phyloP scores from a whole-genome alignment of 352 stramenopile species.

The Pythium chondricola region DNA sequence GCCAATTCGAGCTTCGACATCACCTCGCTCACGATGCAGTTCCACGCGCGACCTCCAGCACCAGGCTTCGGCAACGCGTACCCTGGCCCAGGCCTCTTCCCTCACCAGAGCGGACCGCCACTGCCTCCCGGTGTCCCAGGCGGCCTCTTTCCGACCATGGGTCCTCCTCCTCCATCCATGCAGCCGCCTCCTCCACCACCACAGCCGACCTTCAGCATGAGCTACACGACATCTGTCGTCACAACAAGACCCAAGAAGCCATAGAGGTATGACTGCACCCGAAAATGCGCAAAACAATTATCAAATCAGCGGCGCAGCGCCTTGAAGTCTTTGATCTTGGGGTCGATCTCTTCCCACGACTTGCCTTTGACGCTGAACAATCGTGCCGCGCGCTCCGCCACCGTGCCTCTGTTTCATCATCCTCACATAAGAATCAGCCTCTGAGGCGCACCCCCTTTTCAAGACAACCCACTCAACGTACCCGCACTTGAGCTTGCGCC shows the following conservation, averaged over 20 bases:
- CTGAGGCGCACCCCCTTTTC: neutral
- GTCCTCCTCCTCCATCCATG: conserved; percentile 8
- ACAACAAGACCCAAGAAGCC: neutral
- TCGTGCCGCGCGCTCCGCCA: conserved; percentile 85
- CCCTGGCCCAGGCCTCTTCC: neutral
- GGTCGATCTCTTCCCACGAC: conserved; percentile 84
- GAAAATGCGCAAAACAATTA: too few species aligned
- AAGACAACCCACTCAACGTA: conserved; percentile 24
- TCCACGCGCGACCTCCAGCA: conserved; percentile 31
- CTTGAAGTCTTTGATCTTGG: conserved; percentile 67
- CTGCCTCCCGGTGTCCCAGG: conserved; percentile 19
- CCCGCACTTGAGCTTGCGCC: conserved; percentile 95
- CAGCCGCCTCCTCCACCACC: neutral
- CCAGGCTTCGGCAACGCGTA: conserved; percentile 10
- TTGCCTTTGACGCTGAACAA: conserved; percentile 93
- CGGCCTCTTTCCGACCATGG: conserved; percentile 30
- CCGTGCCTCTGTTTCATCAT: conserved; percentile 64
- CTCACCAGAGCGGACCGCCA: conserved; percentile 11
- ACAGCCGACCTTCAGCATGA: conserved; percentile 75
- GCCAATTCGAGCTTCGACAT: conserved; percentile 35
- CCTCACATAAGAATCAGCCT: neutral
- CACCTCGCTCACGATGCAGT: conserved; percentile 74
- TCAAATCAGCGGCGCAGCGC: conserved; percentile 18
- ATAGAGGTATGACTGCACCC: too few species aligned
- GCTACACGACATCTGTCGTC: conserved; percentile 34